Evolutionary conservation across 768 basidiomycete genomes (phyloP).

Genomic region (Lactarius pseudohatsudake): DNA sequence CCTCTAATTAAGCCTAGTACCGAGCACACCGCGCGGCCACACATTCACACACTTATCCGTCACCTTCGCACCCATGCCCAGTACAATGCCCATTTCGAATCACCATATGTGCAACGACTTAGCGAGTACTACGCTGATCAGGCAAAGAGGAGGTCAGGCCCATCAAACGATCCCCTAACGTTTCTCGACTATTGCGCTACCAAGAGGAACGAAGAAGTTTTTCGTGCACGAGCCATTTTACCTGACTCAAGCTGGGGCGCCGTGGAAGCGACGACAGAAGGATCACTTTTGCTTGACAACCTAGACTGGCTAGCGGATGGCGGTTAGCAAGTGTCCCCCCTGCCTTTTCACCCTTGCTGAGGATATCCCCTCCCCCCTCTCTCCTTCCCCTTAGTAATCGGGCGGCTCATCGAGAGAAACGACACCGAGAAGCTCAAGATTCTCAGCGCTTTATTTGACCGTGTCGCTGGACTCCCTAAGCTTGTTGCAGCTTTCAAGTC

Average conservation of each 20-base stretch:
- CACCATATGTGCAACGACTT: constrained; percentile 51
- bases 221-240: constrained; percentile 52
- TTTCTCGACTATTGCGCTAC: constrained; percentile 53
- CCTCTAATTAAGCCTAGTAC: constrained; percentile 34
- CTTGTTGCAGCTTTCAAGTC: constrained; percentile 62
- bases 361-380: not conserved
- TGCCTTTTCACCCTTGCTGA: not conserved
- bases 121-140: constrained; percentile 54
- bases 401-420: constrained; percentile 49
- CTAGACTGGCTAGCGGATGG: constrained; percentile 46
- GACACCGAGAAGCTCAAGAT: constrained; percentile 44
- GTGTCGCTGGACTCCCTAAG: constrained; percentile 53
- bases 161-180: constrained; percentile 44
- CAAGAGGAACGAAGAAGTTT: constrained; percentile 56
- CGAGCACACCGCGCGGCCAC: constrained; percentile 40
- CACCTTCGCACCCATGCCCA: constrained; percentile 58
- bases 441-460: constrained; percentile 63
- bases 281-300: constrained; percentile 46
- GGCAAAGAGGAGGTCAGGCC: constrained; percentile 41
- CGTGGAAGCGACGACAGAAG: constrained; percentile 55
- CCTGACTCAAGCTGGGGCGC: constrained; percentile 49
- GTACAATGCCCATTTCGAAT: constrained; percentile 57
- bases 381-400: constrained; percentile 44
- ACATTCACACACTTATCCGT: constrained; percentile 51
- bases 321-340: constrained; percentile 33